Evolutionary conservation across 202 grass and related monocot species (phyloP), one percentile per base, ranked within the genome.

Genomic region (Bolboschoenoplectus hybrid): DNA sequence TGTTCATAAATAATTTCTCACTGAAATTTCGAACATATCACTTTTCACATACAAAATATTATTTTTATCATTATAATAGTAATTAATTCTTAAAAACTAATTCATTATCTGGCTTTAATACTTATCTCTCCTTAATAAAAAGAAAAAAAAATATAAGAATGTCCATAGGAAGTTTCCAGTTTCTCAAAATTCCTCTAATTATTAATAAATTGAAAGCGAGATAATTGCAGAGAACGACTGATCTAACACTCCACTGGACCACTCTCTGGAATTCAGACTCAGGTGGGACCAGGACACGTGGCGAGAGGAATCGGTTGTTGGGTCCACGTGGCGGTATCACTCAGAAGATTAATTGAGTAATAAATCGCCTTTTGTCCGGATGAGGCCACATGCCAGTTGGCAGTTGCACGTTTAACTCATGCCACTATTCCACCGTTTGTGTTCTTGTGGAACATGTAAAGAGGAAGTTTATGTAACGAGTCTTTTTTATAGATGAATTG

Each of bases 351-450:
- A 58, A 58, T 58, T 61, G 39, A 45, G 19, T 72, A 7, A 5
- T 35, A 0, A 60, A 19, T 19, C n/a, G 5, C 16, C 4, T n/a
- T 60, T 4, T 32, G 32, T 3, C 26, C 26, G 13, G 4, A 14
- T 40, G 64, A 46, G 20, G n/a, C 45, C 71, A 34, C 71, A 74
- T 50, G 71, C 71, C 71, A 34, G 71, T 58, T 26, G 26, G 26
- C 26, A 26, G 0, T 26, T 72, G 20, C 74, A 79, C 58, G 74
- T 79, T 79, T 79, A 41, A 5, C 35, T 58, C 74, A 79, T 79
- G 74, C 34, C 1, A 16, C 35, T 77, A 56, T 39, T 6, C 51
- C 32, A 4, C 13, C 32, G 1, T n/a, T 17, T 8, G 5, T 39
- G 74, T 40, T 13, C 5, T 17, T 78, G 74, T 4, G 35, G 32